Evolutionary conservation across 306 rosid species (phyloP).

Genomic region (Urtica urens): DNA sequence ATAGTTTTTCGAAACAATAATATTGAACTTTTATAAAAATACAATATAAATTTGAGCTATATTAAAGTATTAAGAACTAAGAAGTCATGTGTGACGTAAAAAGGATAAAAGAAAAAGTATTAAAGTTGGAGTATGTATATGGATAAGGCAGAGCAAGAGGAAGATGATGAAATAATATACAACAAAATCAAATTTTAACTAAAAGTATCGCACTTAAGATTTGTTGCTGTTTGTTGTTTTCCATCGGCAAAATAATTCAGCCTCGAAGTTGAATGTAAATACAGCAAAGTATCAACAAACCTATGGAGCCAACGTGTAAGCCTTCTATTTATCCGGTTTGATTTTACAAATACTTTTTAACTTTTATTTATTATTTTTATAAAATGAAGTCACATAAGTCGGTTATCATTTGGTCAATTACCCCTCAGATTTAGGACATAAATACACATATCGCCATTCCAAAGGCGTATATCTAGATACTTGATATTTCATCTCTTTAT

Average conservation of each 20-base stretch:
- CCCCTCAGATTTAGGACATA: conserved; percentile 28
- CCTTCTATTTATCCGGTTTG: background rate
- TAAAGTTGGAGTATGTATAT: too few species aligned
- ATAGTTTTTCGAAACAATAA: too few species aligned
- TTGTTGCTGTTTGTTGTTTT: background rate
- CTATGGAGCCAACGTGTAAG: conserved; percentile 17
- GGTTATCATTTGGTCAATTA: conserved; percentile 53
- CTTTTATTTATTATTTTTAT: too few species aligned
- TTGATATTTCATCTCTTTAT: background rate
- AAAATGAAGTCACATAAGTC: conserved; percentile 18
- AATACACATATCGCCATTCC: too few species aligned
- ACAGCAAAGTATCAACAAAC: conserved; percentile 6
- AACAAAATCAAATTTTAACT: conserved; percentile 3
- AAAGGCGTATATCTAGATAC: conserved; percentile 19
- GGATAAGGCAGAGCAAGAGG: too few species aligned
- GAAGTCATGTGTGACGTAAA: too few species aligned
- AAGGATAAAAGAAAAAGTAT: too few species aligned
- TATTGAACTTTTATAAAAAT: too few species aligned
- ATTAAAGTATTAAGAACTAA: too few species aligned
- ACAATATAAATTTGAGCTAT: too few species aligned
- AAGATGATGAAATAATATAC: too few species aligned
- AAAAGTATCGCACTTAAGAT: background rate
- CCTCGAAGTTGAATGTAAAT: background rate
- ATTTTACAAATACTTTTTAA: background rate
- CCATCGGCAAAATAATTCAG: background rate